Conservation (phyloP, 1,139 yeast genomes). For the Hemisphaericaspora subhashii region DNA sequence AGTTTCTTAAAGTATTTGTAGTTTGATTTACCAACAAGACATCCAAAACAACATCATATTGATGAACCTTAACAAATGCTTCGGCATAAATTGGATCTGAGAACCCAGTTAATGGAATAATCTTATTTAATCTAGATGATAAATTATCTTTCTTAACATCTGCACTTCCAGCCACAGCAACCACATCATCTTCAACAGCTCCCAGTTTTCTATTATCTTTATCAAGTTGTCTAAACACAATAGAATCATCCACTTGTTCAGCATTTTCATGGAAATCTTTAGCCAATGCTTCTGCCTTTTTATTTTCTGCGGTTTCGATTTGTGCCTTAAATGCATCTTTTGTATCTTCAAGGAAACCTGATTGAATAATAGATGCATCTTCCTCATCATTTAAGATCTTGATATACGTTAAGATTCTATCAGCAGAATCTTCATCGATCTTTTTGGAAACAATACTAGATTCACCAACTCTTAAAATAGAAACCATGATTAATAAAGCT, state of each 20-base stretch:
- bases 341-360: conserved; percentile 85
- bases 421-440: conserved; percentile 94
- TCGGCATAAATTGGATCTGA: conserved; percentile 98
- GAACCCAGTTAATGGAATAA: conserved; percentile 93
- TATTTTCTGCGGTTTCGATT: conserved; percentile 52
- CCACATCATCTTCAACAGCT: conserved; percentile 49
- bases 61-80: conserved; percentile 92
- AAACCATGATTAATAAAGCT: conserved; percentile 89
- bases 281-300: conserved; percentile 60
- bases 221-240: conserved; percentile 80
- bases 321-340: conserved; percentile 76
- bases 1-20: conserved; percentile 81
- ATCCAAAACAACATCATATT: conserved; percentile 92
- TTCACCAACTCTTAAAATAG: conserved; percentile 87
- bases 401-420: conserved; percentile 83
- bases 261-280: conserved; percentile 65
- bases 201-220: conserved; percentile 39
- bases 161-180: conserved; percentile 43
- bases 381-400: conserved; percentile 71
- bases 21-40: conserved; percentile 95
- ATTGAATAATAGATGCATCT: conserved; percentile 51
- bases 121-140: conserved; percentile 79
- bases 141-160: conserved; percentile 55
- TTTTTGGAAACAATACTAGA: conserved; percentile 70
- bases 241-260: conserved; percentile 79